Evolutionary conservation across 108 stramenopile species (phyloP), one percentile per base, ranked within the genome.

Genomic region (Nitzschia palea): DNA sequence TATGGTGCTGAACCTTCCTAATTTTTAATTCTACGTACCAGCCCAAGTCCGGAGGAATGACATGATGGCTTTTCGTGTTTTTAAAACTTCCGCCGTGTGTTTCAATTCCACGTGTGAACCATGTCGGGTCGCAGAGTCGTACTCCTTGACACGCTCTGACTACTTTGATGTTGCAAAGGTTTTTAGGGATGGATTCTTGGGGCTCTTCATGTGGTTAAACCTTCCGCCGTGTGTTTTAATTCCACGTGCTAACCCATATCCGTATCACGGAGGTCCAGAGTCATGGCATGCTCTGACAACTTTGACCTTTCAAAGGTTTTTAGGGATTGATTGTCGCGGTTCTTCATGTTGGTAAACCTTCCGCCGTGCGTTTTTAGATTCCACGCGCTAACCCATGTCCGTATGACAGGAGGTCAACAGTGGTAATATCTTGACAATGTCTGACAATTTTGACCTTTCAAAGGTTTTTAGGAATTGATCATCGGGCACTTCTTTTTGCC

Each of bases 371-470:
- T 48, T 48, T 48, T 8, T n/a, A n/a, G 22, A 48, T 12, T 48
- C 47, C 47, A 48, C 47, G 9, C 8, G 37, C 47, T 48, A 48
- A 48, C 47, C 8, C 8, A 20, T 48, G 47, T 48, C 47, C 47
- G 47, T 48, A 48, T 20, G 18, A 20, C 47, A 48, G 47, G 22
- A 20, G n/a, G 18, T 20, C 47, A 48, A 48, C 47, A n/a, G n/a
- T n/a, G n/a, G n/a, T n/a, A n/a, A 48, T 18, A 5, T n/a, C 47
- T n/a, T 18, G n/a, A 48, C 47, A 48, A 48, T 40, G 18, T 18
- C 47, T 48, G 47, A 48, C 47, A 48, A 5, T 48, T 8, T 48
- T 48, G n/a, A n/a, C 47, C 47, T 20, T 18, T 48, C 47, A 48
- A 20, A 48, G 18, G n/a, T 20, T 48, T 48, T 48, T 48, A 18